Conservation (phyloP, 305 asterid species). For the Coffea humblotiana region DNA sequence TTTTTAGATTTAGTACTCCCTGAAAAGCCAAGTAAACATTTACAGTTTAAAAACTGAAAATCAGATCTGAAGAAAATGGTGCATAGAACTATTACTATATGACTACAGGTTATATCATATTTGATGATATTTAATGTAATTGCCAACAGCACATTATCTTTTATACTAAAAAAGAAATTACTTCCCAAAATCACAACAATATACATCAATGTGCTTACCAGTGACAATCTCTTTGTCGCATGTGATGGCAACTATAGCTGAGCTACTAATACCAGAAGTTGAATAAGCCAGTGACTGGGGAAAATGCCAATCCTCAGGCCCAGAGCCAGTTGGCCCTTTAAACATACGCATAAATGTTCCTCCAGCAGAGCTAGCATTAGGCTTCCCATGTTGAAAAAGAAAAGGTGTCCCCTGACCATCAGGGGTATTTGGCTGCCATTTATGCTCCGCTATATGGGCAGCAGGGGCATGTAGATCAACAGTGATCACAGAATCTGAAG, state of each 20-base stretch:
- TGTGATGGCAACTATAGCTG: conserved; percentile 75
- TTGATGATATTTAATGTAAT: no score
- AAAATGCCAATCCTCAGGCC: conserved; percentile 77
- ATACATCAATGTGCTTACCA: conserved; percentile 45
- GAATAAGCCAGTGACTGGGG: conserved; percentile 89
- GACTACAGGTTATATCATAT: no score
- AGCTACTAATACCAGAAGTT: conserved; percentile 76
- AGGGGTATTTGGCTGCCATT: conserved; percentile 99
- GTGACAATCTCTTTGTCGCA: conserved; percentile 87
- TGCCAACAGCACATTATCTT: neutral
- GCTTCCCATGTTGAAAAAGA: conserved; percentile 91
- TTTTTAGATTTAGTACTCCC: no score
- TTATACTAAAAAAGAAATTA: neutral
- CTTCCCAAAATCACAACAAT: neutral
- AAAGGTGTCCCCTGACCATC: conserved; percentile 97
- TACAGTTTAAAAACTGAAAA: no score
- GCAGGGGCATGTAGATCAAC: conserved; percentile 86
- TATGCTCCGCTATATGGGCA: conserved; percentile 93
- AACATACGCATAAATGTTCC: conserved; percentile 98
- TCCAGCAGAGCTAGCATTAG: conserved; percentile 68
- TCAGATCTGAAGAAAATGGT: no score
- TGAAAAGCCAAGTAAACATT: no score
- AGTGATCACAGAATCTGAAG: conserved; percentile 80
- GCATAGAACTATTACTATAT: no score
- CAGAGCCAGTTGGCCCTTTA: conserved; percentile 68